Base-by-base conservation (phyloP, 2,329 filamentous ascomycete species). In the Clonostachys byssicola region DNA sequence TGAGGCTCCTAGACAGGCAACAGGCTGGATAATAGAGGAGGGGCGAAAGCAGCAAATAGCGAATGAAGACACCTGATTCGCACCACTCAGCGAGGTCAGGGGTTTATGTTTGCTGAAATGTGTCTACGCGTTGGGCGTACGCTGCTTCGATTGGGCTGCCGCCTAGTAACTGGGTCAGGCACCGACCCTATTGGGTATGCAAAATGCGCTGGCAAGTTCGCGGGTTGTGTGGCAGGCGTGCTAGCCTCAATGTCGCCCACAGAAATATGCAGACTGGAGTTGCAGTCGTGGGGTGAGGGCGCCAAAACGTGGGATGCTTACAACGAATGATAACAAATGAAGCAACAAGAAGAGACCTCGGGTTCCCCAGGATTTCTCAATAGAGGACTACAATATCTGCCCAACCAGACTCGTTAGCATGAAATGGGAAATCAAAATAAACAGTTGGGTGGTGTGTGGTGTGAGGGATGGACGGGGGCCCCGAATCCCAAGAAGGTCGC, bases 31-130 rank as follows among this genome's bases (percentile, higher is more conserved):
- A 34, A 42, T 30, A 12, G 38, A 35, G 30, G 43, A 39, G 43
- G 42, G 42, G 42, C 40, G 41, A 43, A 46, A 45, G 40, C 40
- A 47, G 35, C 20, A 34, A 44, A 48, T 39, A 45, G 43, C 51
- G 51, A 53, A 53, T 53, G 48, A 46, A 36, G 45, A 42, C 34
- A 34, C 46, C 34, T 30, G 43, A 40, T 46, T 45, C 30, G 42
- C 23, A 16, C 44, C 40, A 18, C 34, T 45, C 39, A 18, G 43
- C 39, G 47, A 39, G 14, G 36, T n/a, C 36, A 39, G 36, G 36
- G 36, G 44, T 16, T 40, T 40, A 30, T 18, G 40, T 36, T 40
- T 34, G 43, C 23, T 49, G 43, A 41, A 46, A 40, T 20, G 38
- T 38, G 47, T 38, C 18, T 33, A 30, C 30, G 13, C 23, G 43